These are phyloP conservation scores for Globisporangium abappressorium DNA, from an alignment of 352 stramenopile genomes.

Conservation along the genomic window DNA sequence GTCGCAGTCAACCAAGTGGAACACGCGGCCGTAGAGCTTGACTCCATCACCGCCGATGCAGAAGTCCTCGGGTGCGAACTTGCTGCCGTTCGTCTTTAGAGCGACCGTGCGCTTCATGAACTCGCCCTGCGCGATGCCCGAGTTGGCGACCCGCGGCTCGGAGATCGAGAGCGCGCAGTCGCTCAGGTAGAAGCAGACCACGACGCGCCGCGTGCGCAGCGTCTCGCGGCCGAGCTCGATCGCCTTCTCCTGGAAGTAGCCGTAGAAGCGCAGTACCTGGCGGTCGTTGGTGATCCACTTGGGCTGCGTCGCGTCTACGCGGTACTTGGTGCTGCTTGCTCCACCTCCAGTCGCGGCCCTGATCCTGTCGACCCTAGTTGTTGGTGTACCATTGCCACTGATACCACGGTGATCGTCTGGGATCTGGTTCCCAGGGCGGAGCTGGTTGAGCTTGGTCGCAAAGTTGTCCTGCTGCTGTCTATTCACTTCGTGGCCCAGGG, in stretches of 20 bases:
- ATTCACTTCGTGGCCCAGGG: neutral
- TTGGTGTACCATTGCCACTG: neutral
- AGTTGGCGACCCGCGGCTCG: constrained; percentile 86
- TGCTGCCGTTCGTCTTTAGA: constrained; percentile 27
- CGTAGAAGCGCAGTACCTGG: constrained; percentile 89
- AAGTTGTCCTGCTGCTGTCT: constrained; percentile 3
- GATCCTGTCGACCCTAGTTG: neutral
- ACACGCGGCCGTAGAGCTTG: constrained; percentile 72
- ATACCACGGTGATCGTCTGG: neutral
- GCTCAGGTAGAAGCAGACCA: constrained; percentile 81
- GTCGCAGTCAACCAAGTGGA: constrained; percentile 90
- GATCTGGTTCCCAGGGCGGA: neutral
- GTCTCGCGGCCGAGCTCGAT: constrained; percentile 28
- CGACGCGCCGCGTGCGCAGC: constrained; percentile 49
- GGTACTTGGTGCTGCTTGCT: constrained; percentile 37
- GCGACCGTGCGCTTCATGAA: constrained; percentile 79
- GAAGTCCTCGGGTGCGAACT: constrained; percentile 75
- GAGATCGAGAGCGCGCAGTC: constrained; percentile 85
- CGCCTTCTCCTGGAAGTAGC: constrained; percentile 81
- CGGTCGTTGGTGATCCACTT: constrained; percentile 69
- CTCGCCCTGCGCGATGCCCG: constrained; percentile 83
- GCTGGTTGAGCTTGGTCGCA: constrained; percentile 21
- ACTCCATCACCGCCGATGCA: constrained; percentile 62
- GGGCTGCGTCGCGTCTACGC: constrained; percentile 44
- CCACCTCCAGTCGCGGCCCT: neutral